Evolutionary conservation across 2,329 filamentous ascomycete species (phyloP).

Genomic region (Kalmusia sp.): DNA sequence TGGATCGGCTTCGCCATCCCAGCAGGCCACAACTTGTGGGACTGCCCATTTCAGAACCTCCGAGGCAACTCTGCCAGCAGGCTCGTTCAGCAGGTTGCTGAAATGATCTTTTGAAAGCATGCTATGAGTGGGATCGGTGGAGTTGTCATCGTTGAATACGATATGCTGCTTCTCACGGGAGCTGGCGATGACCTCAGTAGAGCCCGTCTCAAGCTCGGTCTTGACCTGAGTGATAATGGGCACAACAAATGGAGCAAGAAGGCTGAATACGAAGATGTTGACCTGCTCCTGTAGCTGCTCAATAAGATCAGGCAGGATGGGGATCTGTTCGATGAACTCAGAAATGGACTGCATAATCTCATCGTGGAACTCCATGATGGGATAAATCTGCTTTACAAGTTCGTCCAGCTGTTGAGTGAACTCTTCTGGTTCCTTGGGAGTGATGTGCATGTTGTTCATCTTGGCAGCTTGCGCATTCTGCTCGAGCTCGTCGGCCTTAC

Average conservation of each 20-base stretch:
- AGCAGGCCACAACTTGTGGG: slow-evolving; percentile 85
- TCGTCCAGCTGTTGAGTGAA: slow-evolving; percentile 80
- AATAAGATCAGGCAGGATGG: slow-evolving; percentile 81
- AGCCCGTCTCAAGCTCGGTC: slow-evolving; percentile 83
- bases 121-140: slow-evolving; percentile 85
- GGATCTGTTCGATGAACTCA: slow-evolving; percentile 82
- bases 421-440: slow-evolving; percentile 81
- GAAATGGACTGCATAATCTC: slow-evolving; percentile 82
- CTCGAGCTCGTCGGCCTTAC: slow-evolving; percentile 81
- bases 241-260: slow-evolving; percentile 86
- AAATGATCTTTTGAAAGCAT: slow-evolving; percentile 98
- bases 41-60: slow-evolving; percentile 84
- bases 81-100: slow-evolving; percentile 85
- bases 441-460: slow-evolving; percentile 76
- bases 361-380: slow-evolving; percentile 90
- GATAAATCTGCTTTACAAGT: slow-evolving; percentile 81
- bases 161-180: slow-evolving; percentile 84
- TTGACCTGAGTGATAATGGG: slow-evolving; percentile 89
- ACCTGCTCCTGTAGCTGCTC: slow-evolving; percentile 88
- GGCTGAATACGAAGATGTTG: slow-evolving; percentile 88
- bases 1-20: slow-evolving; percentile 81
- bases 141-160: slow-evolving; percentile 81
- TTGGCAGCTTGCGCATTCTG: slow-evolving; percentile 76
- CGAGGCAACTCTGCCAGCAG: slow-evolving; percentile 82
- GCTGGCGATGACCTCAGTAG: slow-evolving; percentile 84